A percentile compares a stretch with the other conserved stretches of the same genome.
Evolutionary conservation across 495 filamentous ascomycete species (phyloP).

Genomic region (Trichoderma gamsii): DNA sequence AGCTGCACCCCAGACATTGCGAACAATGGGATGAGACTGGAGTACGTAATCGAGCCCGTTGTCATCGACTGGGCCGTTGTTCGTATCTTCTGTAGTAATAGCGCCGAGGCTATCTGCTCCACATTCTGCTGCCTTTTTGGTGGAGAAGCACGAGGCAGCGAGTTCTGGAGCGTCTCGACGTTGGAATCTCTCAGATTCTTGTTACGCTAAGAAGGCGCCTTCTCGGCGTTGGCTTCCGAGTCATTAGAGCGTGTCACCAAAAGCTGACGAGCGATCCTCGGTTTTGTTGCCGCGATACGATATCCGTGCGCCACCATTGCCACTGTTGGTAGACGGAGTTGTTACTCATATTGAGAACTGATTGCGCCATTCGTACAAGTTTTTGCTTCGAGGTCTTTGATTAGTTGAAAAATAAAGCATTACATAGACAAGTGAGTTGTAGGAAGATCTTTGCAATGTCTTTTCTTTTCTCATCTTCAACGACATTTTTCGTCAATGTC

Average conservation of each 20-base stretch:
- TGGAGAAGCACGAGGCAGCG: neutral
- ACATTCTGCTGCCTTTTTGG: too few species aligned
- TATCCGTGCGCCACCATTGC: neutral
- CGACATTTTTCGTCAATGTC: too few species aligned
- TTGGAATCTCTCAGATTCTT: neutral
- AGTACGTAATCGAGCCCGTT: too few species aligned
- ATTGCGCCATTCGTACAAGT: neutral
- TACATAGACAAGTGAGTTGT: neutral
- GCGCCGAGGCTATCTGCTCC: too few species aligned
- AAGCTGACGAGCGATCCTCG: neutral
- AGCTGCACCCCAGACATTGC: neutral
- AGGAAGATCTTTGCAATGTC: too few species aligned
- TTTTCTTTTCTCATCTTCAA: too few species aligned
- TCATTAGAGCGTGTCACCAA: neutral
- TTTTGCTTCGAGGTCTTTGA: neutral
- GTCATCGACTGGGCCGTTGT: too few species aligned
- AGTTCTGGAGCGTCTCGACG: neutral
- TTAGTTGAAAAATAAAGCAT: neutral
- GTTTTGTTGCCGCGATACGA: neutral
- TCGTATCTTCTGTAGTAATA: too few species aligned
- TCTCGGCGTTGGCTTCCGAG: constrained; percentile 10
- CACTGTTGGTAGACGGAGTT: neutral
- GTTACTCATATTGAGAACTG: neutral
- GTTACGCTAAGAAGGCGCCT: neutral
- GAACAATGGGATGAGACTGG: neutral